A percentile compares a stretch with the other conserved stretches of the same genome.
phyloP scores from a whole-genome alignment of 176 grass and related monocot genomes.

The Avena eriantha region DNA sequence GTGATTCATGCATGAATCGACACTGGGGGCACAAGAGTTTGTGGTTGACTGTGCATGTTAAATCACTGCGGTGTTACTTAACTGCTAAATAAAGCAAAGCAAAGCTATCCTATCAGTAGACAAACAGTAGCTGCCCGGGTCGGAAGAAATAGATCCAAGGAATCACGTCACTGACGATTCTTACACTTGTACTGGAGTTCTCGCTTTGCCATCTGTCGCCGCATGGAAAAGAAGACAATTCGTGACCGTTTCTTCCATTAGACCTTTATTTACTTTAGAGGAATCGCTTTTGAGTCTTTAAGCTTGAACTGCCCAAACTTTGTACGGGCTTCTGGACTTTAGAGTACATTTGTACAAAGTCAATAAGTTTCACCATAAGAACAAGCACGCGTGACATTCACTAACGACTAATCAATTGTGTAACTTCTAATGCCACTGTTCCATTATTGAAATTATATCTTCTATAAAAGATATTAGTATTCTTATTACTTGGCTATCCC shows the following conservation, averaged over 20 bases:
- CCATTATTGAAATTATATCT: not conserved
- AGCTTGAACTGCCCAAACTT: too few relatives aligned
- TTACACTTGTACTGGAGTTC: not conserved
- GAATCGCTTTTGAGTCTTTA: too few relatives aligned
- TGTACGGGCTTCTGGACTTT: not conserved
- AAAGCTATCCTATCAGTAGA: not conserved
- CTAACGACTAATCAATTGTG: not conserved
- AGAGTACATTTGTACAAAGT: not conserved
- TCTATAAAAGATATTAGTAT: too few relatives aligned
- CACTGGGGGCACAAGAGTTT: not conserved
- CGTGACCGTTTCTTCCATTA: not conserved
- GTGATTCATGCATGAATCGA: constrained; percentile 7
- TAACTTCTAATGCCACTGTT: not conserved
- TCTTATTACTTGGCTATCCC: too few relatives aligned
- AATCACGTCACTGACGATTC: constrained; percentile 17
- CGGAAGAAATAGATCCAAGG: not conserved
- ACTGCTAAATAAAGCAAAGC: not conserved
- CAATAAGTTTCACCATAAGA: not conserved
- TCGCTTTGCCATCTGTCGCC: constrained; percentile 15
- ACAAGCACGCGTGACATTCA: not conserved
- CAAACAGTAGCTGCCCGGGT: not conserved
- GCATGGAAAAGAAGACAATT: not conserved
- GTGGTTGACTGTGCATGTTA: not conserved
- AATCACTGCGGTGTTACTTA: not conserved
- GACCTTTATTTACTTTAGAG: not conserved